A percentile compares a stretch with the other conserved stretches of the same genome.
Conservation (phyloP, 257 asterid species). For the Salvia rosmarinus region DNA sequence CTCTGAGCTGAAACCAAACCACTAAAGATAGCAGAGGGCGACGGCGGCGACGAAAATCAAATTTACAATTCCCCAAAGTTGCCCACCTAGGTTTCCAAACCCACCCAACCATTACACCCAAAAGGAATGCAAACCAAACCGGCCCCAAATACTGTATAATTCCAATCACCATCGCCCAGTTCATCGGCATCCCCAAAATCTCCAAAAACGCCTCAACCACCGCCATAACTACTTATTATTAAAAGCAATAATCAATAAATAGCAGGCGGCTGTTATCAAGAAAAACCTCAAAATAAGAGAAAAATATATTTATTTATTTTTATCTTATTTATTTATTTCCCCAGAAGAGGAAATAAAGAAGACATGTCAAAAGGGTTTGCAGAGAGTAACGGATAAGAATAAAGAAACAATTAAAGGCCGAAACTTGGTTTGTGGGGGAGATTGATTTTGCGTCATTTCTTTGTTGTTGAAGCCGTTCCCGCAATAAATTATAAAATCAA, state of each 20-base stretch:
- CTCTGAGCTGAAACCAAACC: slow-evolving; percentile 31
- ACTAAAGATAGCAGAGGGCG: slow-evolving; percentile 40
- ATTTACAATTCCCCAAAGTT: slow-evolving; percentile 54
- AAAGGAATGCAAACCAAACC: slow-evolving; percentile 71
- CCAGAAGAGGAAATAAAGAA: not conserved
- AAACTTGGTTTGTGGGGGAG: slow-evolving; percentile 34
- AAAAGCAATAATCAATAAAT: slow-evolving; percentile 12
- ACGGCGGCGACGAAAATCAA: slow-evolving; percentile 65
- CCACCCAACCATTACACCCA: slow-evolving; percentile 84
- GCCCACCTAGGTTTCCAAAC: slow-evolving; percentile 95
- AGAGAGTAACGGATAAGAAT: slow-evolving; percentile 38
- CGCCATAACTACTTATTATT: slow-evolving; percentile 43
- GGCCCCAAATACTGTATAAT: slow-evolving; percentile 68
- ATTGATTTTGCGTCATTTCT: slow-evolving; percentile 21
- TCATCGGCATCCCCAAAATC: slow-evolving; percentile 59
- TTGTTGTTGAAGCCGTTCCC: slow-evolving; percentile 30
- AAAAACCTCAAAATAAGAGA: not conserved
- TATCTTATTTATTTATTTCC: no score
- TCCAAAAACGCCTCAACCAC: slow-evolving; percentile 56
- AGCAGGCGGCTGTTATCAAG: slow-evolving; percentile 10
- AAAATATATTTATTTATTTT: no score
- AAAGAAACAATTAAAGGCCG: slow-evolving; percentile 48
- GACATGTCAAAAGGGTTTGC: slow-evolving; percentile 29
- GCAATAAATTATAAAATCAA: not conserved
- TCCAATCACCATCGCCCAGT: slow-evolving; percentile 54